Conservation (phyloP, 2,329 filamentous ascomycete species). For the Penicillium oxalicum region DNA sequence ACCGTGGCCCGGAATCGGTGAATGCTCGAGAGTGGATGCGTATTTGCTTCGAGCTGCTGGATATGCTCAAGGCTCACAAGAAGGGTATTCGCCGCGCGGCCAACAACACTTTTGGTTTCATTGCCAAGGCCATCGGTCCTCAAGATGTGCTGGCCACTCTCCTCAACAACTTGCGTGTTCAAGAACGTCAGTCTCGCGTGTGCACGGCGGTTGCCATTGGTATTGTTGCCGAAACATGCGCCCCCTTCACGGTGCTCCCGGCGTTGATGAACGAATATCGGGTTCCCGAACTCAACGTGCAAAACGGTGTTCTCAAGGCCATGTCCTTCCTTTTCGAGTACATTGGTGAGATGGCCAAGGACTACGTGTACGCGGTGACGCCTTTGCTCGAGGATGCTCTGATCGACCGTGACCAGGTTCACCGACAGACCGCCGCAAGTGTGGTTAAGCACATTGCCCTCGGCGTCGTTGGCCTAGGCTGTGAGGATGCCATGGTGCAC, state of each 20-base stretch:
- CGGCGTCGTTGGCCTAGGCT: constrained; percentile 93
- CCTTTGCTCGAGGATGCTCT: constrained; percentile 93
- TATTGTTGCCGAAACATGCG: constrained; percentile 97
- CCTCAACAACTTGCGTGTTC: constrained; percentile 91
- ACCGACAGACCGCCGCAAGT: constrained; percentile 90
- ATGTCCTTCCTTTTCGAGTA: constrained; percentile 98
- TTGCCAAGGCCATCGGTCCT: constrained; percentile 96
- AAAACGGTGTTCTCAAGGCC: constrained; percentile 96
- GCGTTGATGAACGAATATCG: constrained; percentile 99
- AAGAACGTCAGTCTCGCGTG: constrained; percentile 95
- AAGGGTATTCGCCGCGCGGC: constrained; percentile 97
- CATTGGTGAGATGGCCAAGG: constrained; percentile 99
- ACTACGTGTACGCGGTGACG: constrained; percentile 97
- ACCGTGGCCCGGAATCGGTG: constrained; percentile 91
- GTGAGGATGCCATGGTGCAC: constrained; percentile 97
- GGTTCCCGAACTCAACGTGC: constrained; percentile 95
- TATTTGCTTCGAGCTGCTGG: constrained; percentile 96
- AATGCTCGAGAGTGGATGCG: constrained; percentile 99
- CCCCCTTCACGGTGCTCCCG: constrained; percentile 95
- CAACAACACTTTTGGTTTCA: constrained; percentile 99
- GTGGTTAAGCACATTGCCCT: constrained; percentile 98
- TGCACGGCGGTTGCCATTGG: constrained; percentile 98
- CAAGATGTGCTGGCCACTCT: constrained; percentile 94
- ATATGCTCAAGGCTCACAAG: constrained; percentile 99
- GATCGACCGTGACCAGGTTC: constrained; percentile 95